Base-by-base conservation (phyloP, 306 rosid species). In the Sicyos edulis region DNA sequence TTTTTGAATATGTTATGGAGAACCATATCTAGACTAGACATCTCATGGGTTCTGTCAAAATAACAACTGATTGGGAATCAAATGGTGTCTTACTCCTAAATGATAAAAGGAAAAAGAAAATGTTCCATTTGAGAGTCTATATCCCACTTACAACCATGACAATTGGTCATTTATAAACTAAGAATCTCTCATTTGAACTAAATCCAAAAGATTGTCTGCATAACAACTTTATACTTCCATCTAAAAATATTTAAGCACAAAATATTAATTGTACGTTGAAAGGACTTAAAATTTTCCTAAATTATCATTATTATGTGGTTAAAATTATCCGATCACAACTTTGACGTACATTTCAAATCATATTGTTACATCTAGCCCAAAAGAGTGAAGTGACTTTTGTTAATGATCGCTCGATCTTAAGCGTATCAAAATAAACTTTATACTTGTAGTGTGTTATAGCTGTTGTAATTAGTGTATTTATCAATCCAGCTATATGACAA, bases 1-100 rank as follows among this genome's bases (percentile, higher is more conserved):
- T 5, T 37, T 37, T 37, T 37, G 42, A 37, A 26, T 26, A 26
- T 26, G 32, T 26, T 26, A 26, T 26, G 32, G 2, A 26, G 32
- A 26, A 37, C 42, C 42, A 37, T 37, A 37, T 37, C 42, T 37
- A 37, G 42, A 37, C 7, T 37, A 2, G 42, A 37, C 42, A 37
- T 37, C 2, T 37, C 42, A 37, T 37, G 42, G 71, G 32, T 47
- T 67, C 13, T 24, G 8, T 69, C 58, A 49, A 22, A 69, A 16
- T 15, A 15, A 24, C 44, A 69, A 50, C 58, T 69, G 24, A 8
- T 14, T 22, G 73, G 58, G 73, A 69, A 69, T 69, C 56, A 24
- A 69, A 22, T 50, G 58, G 58, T 21, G 40, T 68, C 21, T 68
- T 68, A 37, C 71, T 42, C 71, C 15, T n/a, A 62, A 62, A 61